These are phyloP conservation scores for Lojkania enalia DNA, from an alignment of 2,329 filamentous ascomycete genomes.

Conservation along the genomic window DNA sequence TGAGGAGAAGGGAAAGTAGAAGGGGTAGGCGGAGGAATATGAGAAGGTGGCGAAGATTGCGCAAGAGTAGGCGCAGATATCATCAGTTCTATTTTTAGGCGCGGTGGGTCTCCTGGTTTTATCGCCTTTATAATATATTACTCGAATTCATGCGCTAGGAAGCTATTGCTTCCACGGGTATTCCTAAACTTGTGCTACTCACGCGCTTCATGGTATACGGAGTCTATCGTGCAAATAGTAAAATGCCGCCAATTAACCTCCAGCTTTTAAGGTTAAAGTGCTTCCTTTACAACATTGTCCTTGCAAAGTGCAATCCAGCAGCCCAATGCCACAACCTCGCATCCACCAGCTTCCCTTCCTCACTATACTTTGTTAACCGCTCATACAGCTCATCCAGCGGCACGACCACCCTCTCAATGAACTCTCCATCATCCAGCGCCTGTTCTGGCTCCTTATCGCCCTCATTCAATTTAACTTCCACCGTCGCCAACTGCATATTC, in stretches of 20 bases:
- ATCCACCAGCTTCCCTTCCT: conserved; percentile 57
- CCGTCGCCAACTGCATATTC: conserved; percentile 64
- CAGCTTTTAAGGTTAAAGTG: too few relatives aligned
- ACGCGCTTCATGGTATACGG: too few relatives aligned
- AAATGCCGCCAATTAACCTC: too few relatives aligned
- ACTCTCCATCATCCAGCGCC: conserved; percentile 63
- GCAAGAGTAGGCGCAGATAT: too few relatives aligned
- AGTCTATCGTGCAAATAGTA: too few relatives aligned
- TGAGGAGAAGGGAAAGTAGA: conserved; percentile 14
- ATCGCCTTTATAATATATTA: too few relatives aligned
- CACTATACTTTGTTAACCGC: conserved; percentile 51
- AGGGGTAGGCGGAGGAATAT: conserved; percentile 1
- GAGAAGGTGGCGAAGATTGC: neutral
- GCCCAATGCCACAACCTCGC: conserved; percentile 66
- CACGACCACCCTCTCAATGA: conserved; percentile 63
- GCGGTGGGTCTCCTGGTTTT: too few relatives aligned
- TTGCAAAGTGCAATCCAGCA: conserved; percentile 58
- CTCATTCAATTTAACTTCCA: conserved; percentile 59
- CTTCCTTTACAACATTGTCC: conserved; percentile 38
- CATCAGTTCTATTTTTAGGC: too few relatives aligned
- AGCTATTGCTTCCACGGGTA: too few relatives aligned
- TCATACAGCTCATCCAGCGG: conserved; percentile 61
- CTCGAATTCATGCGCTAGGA: too few relatives aligned
- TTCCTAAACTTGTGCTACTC: too few relatives aligned
- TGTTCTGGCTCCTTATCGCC: conserved; percentile 59